Base-by-base conservation (phyloP, 495 filamentous ascomycete genomes). In the Penicillium antarcticum region DNA sequence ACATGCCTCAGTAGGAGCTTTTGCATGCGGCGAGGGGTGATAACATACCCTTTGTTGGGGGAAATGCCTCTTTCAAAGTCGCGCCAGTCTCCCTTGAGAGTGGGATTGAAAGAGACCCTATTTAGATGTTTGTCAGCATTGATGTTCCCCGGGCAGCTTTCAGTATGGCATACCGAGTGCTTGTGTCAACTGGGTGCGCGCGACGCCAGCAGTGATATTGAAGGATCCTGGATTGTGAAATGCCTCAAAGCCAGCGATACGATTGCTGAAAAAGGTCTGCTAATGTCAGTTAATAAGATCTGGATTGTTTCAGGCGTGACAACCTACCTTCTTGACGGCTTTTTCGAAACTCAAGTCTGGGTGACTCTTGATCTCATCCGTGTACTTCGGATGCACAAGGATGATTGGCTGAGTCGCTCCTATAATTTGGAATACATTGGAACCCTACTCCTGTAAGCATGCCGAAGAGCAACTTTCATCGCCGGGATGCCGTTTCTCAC, bases 301-400 rank as follows among this genome's bases (percentile, higher is more conserved):
- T 4, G 12, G 19, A 5, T 16, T 17, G 41, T 17, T 55, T 10
- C 48, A 52, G 53, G 55, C 36, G 32, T 59, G 51, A 14, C 48
- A 37, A 23, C 58, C 48, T 64, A 75, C 74, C 53, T 70, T 75
- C 29, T 51, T 54, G 41, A 69, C 67, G 1, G 72, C 69, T 17
- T 66, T 66, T 18, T 67, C 51, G 51, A 80, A 78, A 48, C 68
- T 58, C 10, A 70, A 49, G 32, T 66, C 26, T 5, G 66, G 62
- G 32, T 78, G 57, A 48, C 65, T 77, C 50, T 78, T 78, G 42
- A 79, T 53, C 56, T 81, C 78, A 33, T 79, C 67, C 12, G 77
- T 67, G 54, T 70, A 76, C 39, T 60, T 66, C n/a, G 74, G 76
- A 8, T 77, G 73, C 36, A 81, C 46, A 33, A 81, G 52, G 40